Evolutionary conservation across 2,329 filamentous ascomycete species (phyloP).

Genomic region (Calonectria leucothoes): DNA sequence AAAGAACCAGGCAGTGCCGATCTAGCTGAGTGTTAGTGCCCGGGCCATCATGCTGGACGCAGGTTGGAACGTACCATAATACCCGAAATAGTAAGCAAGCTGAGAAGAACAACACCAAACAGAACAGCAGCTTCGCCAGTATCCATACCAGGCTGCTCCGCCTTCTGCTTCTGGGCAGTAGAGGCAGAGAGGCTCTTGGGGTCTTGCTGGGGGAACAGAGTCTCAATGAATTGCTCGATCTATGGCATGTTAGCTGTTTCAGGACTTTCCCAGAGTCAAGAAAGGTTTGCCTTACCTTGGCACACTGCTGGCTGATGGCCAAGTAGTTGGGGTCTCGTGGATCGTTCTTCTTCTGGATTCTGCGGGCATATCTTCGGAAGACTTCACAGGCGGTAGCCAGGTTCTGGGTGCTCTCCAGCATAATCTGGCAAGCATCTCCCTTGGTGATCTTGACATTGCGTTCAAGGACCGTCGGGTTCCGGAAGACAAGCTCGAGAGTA

Average conservation of each 20-base stretch:
- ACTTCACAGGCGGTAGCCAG: slow-evolving; percentile 82
- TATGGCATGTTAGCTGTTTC: slow-evolving; percentile 49
- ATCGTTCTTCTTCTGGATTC: slow-evolving; percentile 94
- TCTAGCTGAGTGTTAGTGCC: slow-evolving; percentile 57
- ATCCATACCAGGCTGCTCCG: slow-evolving; percentile 59
- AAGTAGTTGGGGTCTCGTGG: slow-evolving; percentile 93
- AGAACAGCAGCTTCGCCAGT: slow-evolving; percentile 74
- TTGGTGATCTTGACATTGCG: slow-evolving; percentile 97
- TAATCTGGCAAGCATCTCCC: slow-evolving; percentile 89
- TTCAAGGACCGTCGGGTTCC: slow-evolving; percentile 87
- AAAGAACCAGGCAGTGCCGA: slow-evolving; percentile 81
- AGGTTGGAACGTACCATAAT: slow-evolving; percentile 77
- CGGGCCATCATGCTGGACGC: not conserved
- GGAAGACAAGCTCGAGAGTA: slow-evolving; percentile 91
- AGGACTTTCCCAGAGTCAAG: slow-evolving; percentile 4
- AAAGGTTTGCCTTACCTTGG: slow-evolving; percentile 67
- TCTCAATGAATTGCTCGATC: slow-evolving; percentile 97
- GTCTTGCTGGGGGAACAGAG: slow-evolving; percentile 87
- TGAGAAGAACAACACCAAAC: slow-evolving; percentile 71
- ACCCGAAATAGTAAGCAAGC: slow-evolving; percentile 77
- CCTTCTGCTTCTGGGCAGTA: slow-evolving; percentile 50
- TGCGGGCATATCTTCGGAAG: slow-evolving; percentile 81
- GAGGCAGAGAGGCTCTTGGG: slow-evolving; percentile 66
- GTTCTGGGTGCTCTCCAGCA: slow-evolving; percentile 94
- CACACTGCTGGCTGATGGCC: slow-evolving; percentile 90